Evolutionary conservation across 257 asterid genomes (phyloP), one percentile per base, ranked within the genome.

Genomic region (Solanum etuberosum): DNA sequence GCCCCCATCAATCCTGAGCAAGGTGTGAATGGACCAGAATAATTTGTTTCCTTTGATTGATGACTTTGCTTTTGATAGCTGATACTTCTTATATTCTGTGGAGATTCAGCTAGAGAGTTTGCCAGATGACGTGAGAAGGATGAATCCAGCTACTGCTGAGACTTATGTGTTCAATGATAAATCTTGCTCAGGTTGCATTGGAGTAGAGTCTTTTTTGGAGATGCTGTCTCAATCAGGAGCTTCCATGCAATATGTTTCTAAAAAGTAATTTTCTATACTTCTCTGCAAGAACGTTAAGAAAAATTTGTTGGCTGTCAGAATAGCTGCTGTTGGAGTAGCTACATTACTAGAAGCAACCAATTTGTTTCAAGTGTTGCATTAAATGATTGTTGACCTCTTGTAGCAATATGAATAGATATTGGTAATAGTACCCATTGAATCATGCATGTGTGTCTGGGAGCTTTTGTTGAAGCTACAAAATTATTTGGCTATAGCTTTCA

Each of bases 201-300:
- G 98, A 81, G 90, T 93, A 57, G 98, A 92, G 82, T 88, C 90
- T 80, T 92, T 97, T 89, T 86, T 86, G 91, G 85, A 82, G 85
- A 91, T 93, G 98, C 87, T 97, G 92, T 89, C 91, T 71, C 94
- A 92, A 40, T 89, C 92, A 86, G 99, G 98, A 89, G 98, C 96
- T 91, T 93, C 98, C 51, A 57, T 35, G 86, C 94, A 88, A 81
- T 88, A 93, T 91, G 14, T 97, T 89, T 93, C 98, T 78, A 93
- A 93, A 93, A 95, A 90, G 99, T 97, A 94, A 91, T 65, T 21
- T 43, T 72, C 57, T 83, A 86, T 63, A 84, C 83, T 59, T 61
- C 87, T 90, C 74, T 83, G 86, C 43, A 18, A 81, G 42, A 80
- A 43, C 0, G 14, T 86, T 81, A 18, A 70, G 87, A 73, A 63